phyloP scores from a whole-genome alignment of 2,329 filamentous ascomycete genomes.

The Monilinia aucupariae region DNA sequence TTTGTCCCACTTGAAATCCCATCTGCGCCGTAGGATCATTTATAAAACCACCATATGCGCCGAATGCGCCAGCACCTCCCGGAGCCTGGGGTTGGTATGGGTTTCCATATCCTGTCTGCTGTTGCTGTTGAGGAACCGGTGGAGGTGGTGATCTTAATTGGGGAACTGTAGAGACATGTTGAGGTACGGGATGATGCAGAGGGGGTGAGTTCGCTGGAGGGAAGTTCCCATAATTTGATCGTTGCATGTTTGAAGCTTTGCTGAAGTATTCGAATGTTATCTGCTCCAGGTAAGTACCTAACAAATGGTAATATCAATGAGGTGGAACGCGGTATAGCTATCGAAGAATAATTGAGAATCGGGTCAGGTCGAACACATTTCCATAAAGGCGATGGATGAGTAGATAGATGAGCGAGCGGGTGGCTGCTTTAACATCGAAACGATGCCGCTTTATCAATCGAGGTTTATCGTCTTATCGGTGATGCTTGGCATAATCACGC shows the following conservation, averaged over 20 bases:
- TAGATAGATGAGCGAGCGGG: too few relatives aligned
- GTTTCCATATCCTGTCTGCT: constrained; percentile 62
- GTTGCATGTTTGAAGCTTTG: constrained; percentile 62
- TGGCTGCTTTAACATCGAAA: constrained; percentile 12
- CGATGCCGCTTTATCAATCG: constrained; percentile 4
- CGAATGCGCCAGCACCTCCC: constrained; percentile 49
- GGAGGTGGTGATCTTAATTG: constrained; percentile 92
- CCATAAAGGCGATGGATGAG: background rate
- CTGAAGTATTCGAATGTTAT: background rate
- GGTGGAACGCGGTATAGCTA: background rate
- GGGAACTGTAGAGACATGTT: constrained; percentile 96
- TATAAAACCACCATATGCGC: constrained; percentile 86
- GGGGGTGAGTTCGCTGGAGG: constrained; percentile 71
- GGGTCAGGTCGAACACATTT: constrained; percentile 21
- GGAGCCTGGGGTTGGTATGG: constrained; percentile 61
- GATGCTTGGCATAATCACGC: constrained; percentile 1
- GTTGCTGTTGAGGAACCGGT: constrained; percentile 63
- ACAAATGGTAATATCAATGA: background rate
- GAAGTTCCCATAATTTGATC: constrained; percentile 70
- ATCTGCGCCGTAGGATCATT: constrained; percentile 93
- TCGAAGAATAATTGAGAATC: constrained; percentile 4
- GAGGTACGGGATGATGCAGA: constrained; percentile 92
- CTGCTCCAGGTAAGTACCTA: background rate
- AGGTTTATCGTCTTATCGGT: constrained; percentile 16
- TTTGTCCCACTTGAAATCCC: constrained; percentile 89